Base-by-base conservation (phyloP, 2,329 filamentous ascomycete species). In the Massarina eburnea region DNA sequence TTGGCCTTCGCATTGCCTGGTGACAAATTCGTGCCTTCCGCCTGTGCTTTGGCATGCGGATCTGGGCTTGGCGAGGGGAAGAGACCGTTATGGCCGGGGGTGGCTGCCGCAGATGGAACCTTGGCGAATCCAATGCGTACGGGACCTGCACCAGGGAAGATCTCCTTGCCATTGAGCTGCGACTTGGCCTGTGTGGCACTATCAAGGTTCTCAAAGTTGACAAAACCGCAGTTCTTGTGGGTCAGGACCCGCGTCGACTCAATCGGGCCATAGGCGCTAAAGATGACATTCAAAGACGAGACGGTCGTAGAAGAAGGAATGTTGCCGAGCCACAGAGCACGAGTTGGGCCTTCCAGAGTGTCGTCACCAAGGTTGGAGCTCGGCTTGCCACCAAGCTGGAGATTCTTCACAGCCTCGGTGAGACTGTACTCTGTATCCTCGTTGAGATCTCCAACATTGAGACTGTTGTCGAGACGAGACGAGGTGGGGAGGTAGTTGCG, bases 161-260 rank as follows among this genome's bases (percentile, higher is more conserved):
- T 96, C 70, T 99, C 94, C 72, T 96, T 96, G 61, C 91, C 91
- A 62, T 97, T 97, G 72, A 96, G 85, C 65, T 85, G 81, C 12
- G 84, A 84, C 69, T 92, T 95, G 14, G 94, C 94, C 49, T 89
- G 85, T 30, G 96, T 85, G 45, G 94, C 94, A 66, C 90, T 95
- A 55, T 97, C 91, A 22, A 94, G 75, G 48, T 83, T 86, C 71
- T 97, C 91, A 63, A 96, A 99, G 71, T 99, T 99, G 66, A 99
- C 92, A 60, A 99, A 99, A 3, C 92, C 94, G 67, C 94, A 99
- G 72, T 96, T 97, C 79, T 99, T 99, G 77, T 99, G 91, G 0
- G 94, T 97, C 51, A 99, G 78, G 4, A 99, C 94, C 54, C 94
- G 83, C 21, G 90, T 92, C 3, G 92, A 96, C 55, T 94, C 80